Conservation (phyloP, 768 basidiomycete genomes). For the Pleurotus salmoneostramineus region DNA sequence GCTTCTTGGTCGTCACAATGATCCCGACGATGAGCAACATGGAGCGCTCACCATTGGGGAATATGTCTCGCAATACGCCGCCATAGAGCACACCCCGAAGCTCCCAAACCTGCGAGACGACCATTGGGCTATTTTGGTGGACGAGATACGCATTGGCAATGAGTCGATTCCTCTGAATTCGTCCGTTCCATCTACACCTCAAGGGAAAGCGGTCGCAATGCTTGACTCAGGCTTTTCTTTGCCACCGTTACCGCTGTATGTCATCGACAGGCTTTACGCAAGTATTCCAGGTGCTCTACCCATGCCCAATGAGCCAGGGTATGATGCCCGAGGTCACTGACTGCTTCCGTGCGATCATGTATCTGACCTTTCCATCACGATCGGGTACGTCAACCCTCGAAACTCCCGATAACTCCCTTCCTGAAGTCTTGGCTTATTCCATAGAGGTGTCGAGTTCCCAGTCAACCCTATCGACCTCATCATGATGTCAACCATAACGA, state of each 20-base stretch:
- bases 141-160: background rate
- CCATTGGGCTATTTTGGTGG: background rate
- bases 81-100: background rate
- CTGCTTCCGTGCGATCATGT: background rate
- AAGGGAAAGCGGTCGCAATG: background rate
- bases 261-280: background rate
- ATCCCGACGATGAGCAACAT: background rate
- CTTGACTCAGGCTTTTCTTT: background rate
- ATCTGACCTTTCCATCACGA: background rate
- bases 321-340: background rate
- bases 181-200: background rate
- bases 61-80: background rate
- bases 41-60: background rate
- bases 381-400: background rate
- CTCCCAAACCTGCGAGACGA: background rate
- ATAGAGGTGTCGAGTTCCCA: background rate
- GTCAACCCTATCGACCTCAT: background rate
- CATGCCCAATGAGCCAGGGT: background rate
- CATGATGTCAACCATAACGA: background rate
- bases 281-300: background rate
- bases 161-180: background rate
- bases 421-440: background rate
- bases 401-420: background rate
- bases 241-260: background rate
- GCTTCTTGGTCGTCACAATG: background rate